These are phyloP conservation scores for Pseudocercospora musae DNA, from an alignment of 2,329 filamentous ascomycete species.

Conservation along the genomic window DNA sequence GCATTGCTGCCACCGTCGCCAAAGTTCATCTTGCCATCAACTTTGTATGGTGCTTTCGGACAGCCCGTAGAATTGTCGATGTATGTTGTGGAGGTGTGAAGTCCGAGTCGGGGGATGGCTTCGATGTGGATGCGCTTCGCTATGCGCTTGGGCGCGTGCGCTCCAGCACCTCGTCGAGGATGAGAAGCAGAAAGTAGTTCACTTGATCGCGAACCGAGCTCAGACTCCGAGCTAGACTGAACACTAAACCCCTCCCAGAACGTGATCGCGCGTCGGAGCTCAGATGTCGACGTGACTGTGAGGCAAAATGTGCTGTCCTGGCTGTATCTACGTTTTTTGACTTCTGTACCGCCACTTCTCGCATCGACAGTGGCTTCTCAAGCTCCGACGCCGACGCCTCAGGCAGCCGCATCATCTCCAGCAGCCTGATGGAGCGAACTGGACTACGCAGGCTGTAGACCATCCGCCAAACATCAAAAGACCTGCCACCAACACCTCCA, in stretches of 20 bases:
- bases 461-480: not conserved
- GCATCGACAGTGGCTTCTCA: not conserved
- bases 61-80: not conserved
- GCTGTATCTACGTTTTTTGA: not conserved
- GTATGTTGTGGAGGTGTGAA: conserved; percentile 10
- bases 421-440: conserved; percentile 7
- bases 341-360: conserved; percentile 7
- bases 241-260: too few relatives aligned
- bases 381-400: not conserved
- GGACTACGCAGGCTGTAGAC: not conserved
- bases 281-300: not conserved
- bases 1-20: conserved; percentile 42
- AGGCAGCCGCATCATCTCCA: conserved; percentile 18
- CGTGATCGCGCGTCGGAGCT: conserved; percentile 4
- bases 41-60: not conserved
- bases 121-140: not conserved
- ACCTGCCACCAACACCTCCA: conserved; percentile 1
- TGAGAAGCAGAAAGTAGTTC: not conserved
- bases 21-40: conserved; percentile 13
- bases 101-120: conserved; percentile 12
- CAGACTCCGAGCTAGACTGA: too few relatives aligned
- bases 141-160: conserved; percentile 7
- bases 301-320: not conserved
- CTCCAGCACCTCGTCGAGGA: not conserved
- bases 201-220: not conserved